A percentile compares a stretch with the other conserved stretches of the same genome.
These are phyloP conservation scores for Tylopilus plumbeoviolaceoides DNA, from an alignment of 768 basidiomycete genomes.

Conservation along the genomic window DNA sequence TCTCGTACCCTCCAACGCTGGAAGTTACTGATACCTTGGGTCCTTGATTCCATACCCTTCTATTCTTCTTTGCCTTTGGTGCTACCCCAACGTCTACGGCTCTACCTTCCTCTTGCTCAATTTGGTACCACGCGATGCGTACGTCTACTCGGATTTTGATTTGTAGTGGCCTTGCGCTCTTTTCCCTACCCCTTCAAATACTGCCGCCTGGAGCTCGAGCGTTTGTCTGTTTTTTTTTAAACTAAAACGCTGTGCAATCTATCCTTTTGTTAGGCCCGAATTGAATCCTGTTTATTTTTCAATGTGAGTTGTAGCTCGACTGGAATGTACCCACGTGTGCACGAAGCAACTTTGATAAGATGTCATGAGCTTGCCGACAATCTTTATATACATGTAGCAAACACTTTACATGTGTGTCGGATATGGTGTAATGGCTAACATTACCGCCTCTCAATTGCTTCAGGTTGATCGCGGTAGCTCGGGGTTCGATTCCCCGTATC, in stretches of 20 bases:
- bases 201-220: conserved; percentile 22
- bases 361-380: no score
- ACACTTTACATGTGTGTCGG: conserved; percentile 16
- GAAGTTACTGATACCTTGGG: conserved; percentile 21
- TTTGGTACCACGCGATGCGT: neutral
- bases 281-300: no score
- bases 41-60: conserved; percentile 18
- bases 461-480: conserved; percentile 34
- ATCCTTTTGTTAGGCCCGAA: neutral
- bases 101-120: no score
- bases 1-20: neutral
- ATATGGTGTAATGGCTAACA: conserved; percentile 68
- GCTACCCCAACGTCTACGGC: neutral
- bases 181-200: neutral
- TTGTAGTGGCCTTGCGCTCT: neutral
- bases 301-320: no score
- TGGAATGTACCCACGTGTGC: no score
- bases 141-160: neutral
- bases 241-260: conserved; percentile 2
- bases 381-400: no score
- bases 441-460: conserved; percentile 53
- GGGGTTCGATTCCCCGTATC: conserved; percentile 36
- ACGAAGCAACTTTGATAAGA: no score
- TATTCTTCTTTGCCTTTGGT: neutral
- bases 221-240: conserved; percentile 8